Evolutionary conservation across 768 basidiomycete genomes (phyloP), one percentile per base, ranked within the genome.

Genomic region (Stropharia rugosoannulata): DNA sequence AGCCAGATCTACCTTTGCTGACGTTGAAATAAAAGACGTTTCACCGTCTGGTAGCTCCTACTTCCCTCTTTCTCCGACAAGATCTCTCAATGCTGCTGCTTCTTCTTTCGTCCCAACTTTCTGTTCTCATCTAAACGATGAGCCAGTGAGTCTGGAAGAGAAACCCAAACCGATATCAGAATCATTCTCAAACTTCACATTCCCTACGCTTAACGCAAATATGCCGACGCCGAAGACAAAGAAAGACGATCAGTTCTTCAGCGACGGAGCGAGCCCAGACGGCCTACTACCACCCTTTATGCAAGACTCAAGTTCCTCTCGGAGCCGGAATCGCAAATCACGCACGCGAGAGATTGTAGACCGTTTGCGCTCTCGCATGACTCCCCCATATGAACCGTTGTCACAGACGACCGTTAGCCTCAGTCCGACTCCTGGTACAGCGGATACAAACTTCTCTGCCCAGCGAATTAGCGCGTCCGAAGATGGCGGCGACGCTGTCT

Each of bases 341-440:
- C 80, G 78, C 62, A 86, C 84, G 16, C 76, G 84, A 11, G 79
- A 81, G 59, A 80, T 86, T 40, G 80, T 86, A 29, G 84, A 86
- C 59, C 74, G 76, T 36, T 65, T 85, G 39, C 77, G 82, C 51
- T 80, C 75, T 6, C 65, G 69, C 43, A 54, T 62, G 13, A 49
- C 54, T 9, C 60, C 61, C n/a, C 54, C 54, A 39, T 60, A 56
- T 37, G 60, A 49, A 51, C 54, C 32, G 37, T 46, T 22, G 13
- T 46, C 22, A 45, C 46, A 52, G 19, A 70, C 66, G 50, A 67
- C 63, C 44, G 64, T 64, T 5, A 72, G 69, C 55, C 73, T 69
- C 36, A 72, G 65, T 54, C 70, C 75, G 4, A 75, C 71, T 56
- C 68, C 74, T 3, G 66, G 68, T 9, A 61, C 67, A 32, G 66